phyloP scores from a whole-genome alignment of 2,329 filamentous ascomycete genomes.

The Clarireedia paspali region DNA sequence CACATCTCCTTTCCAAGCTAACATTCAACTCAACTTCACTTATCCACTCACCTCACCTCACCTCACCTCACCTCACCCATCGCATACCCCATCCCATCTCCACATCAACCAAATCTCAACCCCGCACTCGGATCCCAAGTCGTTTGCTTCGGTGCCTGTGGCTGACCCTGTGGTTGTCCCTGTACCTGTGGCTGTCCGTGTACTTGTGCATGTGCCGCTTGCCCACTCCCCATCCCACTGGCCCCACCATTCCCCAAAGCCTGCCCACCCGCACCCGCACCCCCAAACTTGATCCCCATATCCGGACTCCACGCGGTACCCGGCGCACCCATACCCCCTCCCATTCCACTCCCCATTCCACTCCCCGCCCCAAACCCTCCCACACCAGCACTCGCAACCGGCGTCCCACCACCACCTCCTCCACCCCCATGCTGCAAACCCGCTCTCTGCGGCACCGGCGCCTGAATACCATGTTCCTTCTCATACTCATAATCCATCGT shows the following conservation, averaged over 20 bases:
- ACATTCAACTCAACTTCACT: too few species aligned
- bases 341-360: background rate
- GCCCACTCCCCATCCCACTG: background rate
- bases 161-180: too few species aligned
- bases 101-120: slow-evolving; percentile 25
- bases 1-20: too few species aligned
- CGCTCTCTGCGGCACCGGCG: slow-evolving; percentile 9
- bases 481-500: background rate
- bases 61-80: too few species aligned
- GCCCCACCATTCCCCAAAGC: background rate
- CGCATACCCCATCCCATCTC: background rate
- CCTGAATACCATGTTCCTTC: slow-evolving; percentile 2
- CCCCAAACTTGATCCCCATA: slow-evolving; percentile 72
- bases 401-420: background rate
- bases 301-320: slow-evolving; percentile 67
- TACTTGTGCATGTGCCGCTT: too few species aligned
- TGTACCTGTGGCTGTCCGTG: too few species aligned
- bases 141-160: slow-evolving; percentile 1
- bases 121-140: slow-evolving; percentile 27
- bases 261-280: slow-evolving; percentile 19
- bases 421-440: slow-evolving; percentile 32
- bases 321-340: background rate
- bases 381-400: background rate
- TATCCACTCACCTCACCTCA: too few species aligned
- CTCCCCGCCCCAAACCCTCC: background rate